These are phyloP conservation scores for Exophiala mesophila DNA, from an alignment of 2,329 filamentous ascomycete species.

Conservation along the genomic window DNA sequence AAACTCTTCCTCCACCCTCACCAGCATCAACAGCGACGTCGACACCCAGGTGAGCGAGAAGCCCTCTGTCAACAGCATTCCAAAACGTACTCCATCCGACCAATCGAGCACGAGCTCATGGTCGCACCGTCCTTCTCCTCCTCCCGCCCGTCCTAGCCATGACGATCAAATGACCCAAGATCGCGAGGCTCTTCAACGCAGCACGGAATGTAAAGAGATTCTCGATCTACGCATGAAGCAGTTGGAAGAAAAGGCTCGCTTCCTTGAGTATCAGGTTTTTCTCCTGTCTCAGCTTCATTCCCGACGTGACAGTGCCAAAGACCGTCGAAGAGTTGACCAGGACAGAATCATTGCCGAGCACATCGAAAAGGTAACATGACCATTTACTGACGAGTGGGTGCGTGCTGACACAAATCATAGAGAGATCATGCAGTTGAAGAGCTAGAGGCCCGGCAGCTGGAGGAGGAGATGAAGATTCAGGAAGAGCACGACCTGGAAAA, in stretches of 20 bases:
- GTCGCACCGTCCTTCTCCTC: conserved; percentile 14
- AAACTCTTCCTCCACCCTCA: conserved; percentile 15
- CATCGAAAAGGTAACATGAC: conserved; percentile 33
- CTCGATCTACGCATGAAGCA: conserved; percentile 22
- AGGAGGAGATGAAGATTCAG: conserved; percentile 41
- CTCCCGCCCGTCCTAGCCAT: conserved; percentile 11
- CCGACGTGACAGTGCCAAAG: conserved; percentile 23
- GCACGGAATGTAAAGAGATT: conserved; percentile 22
- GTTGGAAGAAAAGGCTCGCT: conserved; percentile 25
- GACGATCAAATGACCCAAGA: conserved; percentile 14
- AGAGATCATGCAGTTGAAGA: conserved; percentile 33
- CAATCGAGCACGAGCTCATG: conserved; percentile 23
- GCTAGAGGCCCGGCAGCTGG: conserved; percentile 42
- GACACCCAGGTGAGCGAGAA: conserved; percentile 13
- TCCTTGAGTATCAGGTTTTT: conserved; percentile 23
- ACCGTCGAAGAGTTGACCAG: conserved; percentile 30
- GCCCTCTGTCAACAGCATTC: conserved; percentile 6
- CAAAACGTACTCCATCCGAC: conserved; percentile 17
- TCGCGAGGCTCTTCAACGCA: conserved; percentile 19
- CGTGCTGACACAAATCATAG: conserved; percentile 26
- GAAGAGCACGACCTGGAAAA: conserved; percentile 43
- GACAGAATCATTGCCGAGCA: conserved; percentile 34
- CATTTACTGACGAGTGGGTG: neutral
- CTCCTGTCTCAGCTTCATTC: conserved; percentile 17
- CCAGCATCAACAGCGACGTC: conserved; percentile 19